phyloP scores from a whole-genome alignment of 73 alveolate genomes.

The Uronychia binucleata region DNA sequence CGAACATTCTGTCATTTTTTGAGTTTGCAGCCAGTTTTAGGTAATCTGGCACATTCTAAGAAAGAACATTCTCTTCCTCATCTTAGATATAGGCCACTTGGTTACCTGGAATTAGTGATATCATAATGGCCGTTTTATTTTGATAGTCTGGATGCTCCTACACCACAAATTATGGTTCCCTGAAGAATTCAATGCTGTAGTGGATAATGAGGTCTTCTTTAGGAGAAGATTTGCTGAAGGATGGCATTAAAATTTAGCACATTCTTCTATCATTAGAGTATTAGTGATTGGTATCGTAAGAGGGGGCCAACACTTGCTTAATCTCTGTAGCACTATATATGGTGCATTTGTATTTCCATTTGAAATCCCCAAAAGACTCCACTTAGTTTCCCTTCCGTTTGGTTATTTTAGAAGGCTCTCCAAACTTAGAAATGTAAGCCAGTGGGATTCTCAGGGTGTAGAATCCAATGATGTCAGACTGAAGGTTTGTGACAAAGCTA shows the following conservation, averaged over 20 bases:
- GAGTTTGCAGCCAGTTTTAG: not conserved
- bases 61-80: not conserved
- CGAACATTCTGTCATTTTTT: not conserved
- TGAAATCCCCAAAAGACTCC: too few relatives aligned
- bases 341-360: too few relatives aligned
- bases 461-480: slow-evolving; percentile 16
- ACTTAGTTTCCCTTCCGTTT: too few relatives aligned
- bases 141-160: not conserved
- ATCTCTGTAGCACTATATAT: too few relatives aligned
- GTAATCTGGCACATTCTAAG: not conserved
- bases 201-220: not conserved
- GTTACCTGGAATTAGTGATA: not conserved
- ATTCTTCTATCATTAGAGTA: too few relatives aligned
- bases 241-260: too few relatives aligned
- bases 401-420: too few relatives aligned
- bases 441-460: slow-evolving; percentile 35
- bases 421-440: not conserved
- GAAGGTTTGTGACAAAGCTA: not conserved
- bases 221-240: too few relatives aligned
- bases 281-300: too few relatives aligned
- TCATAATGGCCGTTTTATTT: not conserved
- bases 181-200: not conserved
- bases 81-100: not conserved
- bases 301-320: too few relatives aligned
- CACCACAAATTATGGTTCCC: not conserved